Percentiles rank a stretch among this genome's conserved stretches.
phyloP scores from a whole-genome alignment of 108 stramenopile species.

The Nannochloropsis granulata region DNA sequence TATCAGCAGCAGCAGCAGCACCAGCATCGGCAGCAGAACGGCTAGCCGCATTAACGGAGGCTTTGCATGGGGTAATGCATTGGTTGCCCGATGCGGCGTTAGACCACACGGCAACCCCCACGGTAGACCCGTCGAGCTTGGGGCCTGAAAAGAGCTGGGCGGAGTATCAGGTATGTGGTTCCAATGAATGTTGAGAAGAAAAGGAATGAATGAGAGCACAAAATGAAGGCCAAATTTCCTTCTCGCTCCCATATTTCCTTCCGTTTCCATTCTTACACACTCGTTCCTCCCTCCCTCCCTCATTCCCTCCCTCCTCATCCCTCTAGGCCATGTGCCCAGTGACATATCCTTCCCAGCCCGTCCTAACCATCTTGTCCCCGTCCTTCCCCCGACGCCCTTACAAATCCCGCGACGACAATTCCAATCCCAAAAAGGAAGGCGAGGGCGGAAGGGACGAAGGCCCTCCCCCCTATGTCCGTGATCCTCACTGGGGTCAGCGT shows the following conservation, averaged over 20 bases:
- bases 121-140: neutral
- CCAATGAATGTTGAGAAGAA: no score
- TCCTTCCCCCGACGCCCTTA: neutral
- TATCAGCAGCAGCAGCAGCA: no score
- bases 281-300: neutral
- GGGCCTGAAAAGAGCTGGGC: neutral
- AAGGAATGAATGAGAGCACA: no score
- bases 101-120: neutral
- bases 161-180: neutral
- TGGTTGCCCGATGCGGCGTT: neutral
- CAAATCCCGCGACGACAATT: neutral
- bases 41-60: neutral
- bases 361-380: neutral
- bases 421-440: neutral
- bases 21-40: neutral
- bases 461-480: neutral
- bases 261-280: neutral
- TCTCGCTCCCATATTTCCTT: neutral
- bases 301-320: neutral
- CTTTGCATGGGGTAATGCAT: neutral
- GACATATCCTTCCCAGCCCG: neutral
- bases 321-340: neutral
- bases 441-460: neutral
- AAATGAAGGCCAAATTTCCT: neutral
- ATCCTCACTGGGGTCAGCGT: constrained; percentile 13